Base-by-base conservation (phyloP, 306 rosid species). In the Prunus fruticosa region DNA sequence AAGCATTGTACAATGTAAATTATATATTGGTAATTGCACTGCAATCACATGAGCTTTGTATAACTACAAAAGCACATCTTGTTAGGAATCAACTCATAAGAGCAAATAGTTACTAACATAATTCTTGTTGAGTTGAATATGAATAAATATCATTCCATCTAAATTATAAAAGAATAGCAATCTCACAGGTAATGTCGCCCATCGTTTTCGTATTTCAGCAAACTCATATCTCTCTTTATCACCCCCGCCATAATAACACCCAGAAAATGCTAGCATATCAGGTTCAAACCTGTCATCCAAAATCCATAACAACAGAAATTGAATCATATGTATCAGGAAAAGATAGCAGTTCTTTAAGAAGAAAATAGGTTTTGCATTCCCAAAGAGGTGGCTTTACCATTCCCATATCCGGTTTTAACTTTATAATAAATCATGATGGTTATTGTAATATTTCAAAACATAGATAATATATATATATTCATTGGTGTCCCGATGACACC, bases 221-320 rank as follows among this genome's bases (percentile, higher is more conserved):
- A 96, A 97, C 79, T 96, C 98, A 30, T 16, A 76, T 87, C 90
- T 96, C 85, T 96, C 98, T 79, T 91, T 96, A 50, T 91, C 98
- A 80, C 98, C 99, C 74, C 99, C 99, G 11, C 99, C 99, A 82
- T 88, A 92, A 82, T 96, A 96, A 81, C 99, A 96, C 69, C 99
- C 97, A 67, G 99, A 96, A 85, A 96, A 96, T 76, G 99, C 99
- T 75, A 96, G 93, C 99, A 96, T 96, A 85, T 96, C 99, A 66
- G 98, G 93, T 87, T 96, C 99, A 88, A 92, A 96, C 96, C 98
- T 94, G 87, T 64, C 78, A 47, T 72, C 76, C 71, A 57, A 76
- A 79, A 67, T 69, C 47, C 23, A 54, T 0, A 52, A 64, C 56
- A 14, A 79, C 43, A 69, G 46, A 43, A 25, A 61, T 47, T 12